Conservation (phyloP, 1,284 basidiomycete species). For the Peniophora sp. region DNA sequence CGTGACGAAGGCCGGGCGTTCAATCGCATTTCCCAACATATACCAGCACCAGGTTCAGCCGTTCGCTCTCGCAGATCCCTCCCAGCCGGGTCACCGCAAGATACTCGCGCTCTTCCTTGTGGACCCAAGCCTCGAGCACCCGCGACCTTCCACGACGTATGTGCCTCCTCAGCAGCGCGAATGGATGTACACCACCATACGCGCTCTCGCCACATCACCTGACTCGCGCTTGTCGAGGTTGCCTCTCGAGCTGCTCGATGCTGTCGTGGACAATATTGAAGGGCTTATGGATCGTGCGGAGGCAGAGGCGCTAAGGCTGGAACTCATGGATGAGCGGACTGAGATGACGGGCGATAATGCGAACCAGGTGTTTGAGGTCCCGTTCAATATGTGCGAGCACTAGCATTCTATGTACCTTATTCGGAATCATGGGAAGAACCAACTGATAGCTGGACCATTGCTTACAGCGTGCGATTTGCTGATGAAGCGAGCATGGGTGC, state of each 20-base stretch:
- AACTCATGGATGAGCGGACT: conserved; percentile 24
- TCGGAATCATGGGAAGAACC: too few relatives aligned
- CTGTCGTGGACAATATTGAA: conserved; percentile 14
- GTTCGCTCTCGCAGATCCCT: conserved; percentile 32
- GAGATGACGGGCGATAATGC: background rate
- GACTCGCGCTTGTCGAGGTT: conserved; percentile 4
- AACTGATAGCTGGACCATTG: too few relatives aligned
- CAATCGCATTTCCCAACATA: conserved; percentile 37
- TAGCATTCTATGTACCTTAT: too few relatives aligned
- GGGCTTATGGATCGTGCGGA: conserved; percentile 18
- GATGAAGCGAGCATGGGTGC: too few relatives aligned
- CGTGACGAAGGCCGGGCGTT: conserved; percentile 26
- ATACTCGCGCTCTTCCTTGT: conserved; percentile 43
- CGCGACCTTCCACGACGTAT: conserved; percentile 25
- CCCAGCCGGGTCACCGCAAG: conserved; percentile 38
- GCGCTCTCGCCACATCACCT: background rate
- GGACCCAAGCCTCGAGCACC: conserved; percentile 34
- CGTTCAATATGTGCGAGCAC: background rate
- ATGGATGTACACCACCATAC: conserved; percentile 21
- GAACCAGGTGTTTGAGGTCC: background rate
- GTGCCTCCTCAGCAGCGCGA: conserved; percentile 36
- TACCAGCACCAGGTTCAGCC: conserved; percentile 36
- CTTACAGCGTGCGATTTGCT: too few relatives aligned
- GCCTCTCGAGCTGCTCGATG: conserved; percentile 15
- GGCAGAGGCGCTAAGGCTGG: conserved; percentile 19